Conservation (phyloP, 2,329 filamentous ascomycete genomes). For the Neofusicoccum sp. region DNA sequence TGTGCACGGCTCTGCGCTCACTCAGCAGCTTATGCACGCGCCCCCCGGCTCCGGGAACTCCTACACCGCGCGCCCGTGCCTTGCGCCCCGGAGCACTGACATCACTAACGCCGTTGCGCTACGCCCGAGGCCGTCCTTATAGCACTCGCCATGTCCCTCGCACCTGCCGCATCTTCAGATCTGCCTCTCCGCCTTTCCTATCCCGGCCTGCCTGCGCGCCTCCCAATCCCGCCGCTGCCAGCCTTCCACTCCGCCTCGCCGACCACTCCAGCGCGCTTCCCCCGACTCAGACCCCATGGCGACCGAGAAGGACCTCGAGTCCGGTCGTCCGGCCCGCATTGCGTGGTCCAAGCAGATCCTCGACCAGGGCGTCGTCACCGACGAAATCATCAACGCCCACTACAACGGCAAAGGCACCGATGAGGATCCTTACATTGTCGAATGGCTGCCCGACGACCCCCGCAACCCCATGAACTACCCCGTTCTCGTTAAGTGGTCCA, state of each 20-base stretch:
- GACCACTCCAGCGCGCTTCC: neutral
- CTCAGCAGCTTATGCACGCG: too few relatives aligned
- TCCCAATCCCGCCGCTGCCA: neutral
- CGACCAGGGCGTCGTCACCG: constrained; percentile 58
- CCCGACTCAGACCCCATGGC: neutral
- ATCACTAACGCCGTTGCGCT: too few relatives aligned
- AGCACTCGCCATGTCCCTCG: too few relatives aligned
- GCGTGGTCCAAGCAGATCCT: constrained; percentile 45
- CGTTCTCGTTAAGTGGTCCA: constrained; percentile 60
- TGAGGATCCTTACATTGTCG: constrained; percentile 66
- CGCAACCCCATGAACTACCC: constrained; percentile 65
- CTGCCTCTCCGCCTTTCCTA: too few relatives aligned
- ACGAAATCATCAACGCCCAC: constrained; percentile 54
- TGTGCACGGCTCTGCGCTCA: too few relatives aligned
- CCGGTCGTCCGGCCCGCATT: constrained; percentile 6
- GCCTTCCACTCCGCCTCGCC: neutral
- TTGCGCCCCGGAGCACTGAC: too few relatives aligned
- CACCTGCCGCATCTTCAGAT: too few relatives aligned
- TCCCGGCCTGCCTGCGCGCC: neutral
- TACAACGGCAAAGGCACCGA: constrained; percentile 55
- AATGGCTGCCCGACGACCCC: constrained; percentile 65
- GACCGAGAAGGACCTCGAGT: constrained; percentile 18
- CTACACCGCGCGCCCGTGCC: too few relatives aligned
- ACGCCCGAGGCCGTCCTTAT: too few relatives aligned
- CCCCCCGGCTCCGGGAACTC: too few relatives aligned